Conservation (phyloP, 1,284 basidiomycete species). For the Pseudozyma flocculosa region DNA sequence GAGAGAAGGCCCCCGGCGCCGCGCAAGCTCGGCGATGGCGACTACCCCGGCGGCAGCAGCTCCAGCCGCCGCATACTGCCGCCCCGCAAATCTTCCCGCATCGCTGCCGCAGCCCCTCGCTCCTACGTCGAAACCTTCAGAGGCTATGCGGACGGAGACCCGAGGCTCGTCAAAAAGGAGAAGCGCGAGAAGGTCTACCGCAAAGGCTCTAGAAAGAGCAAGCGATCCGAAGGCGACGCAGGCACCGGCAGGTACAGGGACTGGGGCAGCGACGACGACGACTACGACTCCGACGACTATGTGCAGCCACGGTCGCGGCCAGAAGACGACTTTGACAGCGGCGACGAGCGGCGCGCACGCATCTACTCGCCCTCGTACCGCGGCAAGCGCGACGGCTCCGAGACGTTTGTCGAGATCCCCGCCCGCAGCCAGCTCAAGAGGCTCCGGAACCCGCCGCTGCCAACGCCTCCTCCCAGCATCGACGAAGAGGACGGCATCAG, state of each 20-base stretch:
- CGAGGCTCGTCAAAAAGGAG: too few species aligned
- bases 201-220: too few species aligned
- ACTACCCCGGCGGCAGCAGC: conserved; percentile 7
- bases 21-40: conserved; percentile 5
- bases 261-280: conserved; percentile 26
- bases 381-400: neutral
- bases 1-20: conserved; percentile 12
- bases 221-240: too few species aligned
- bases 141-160: too few species aligned
- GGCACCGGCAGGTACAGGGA: conserved; percentile 14
- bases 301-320: neutral
- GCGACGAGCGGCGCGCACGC: conserved; percentile 10
- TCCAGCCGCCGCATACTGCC: conserved; percentile 2
- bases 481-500: neutral
- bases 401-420: neutral
- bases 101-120: conserved; percentile 18
- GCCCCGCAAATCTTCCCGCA: conserved; percentile 31
- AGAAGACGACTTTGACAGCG: conserved; percentile 17
- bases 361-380: neutral
- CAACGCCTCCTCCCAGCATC: conserved; percentile 8
- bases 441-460: conserved; percentile 31
- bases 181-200: too few species aligned
- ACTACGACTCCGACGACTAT: conserved; percentile 11
- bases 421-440: conserved; percentile 9
- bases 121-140: conserved; percentile 27